Evolutionary conservation across 371 early-diverging fungal species (phyloP).

Genomic region (Mortierella sp.): DNA sequence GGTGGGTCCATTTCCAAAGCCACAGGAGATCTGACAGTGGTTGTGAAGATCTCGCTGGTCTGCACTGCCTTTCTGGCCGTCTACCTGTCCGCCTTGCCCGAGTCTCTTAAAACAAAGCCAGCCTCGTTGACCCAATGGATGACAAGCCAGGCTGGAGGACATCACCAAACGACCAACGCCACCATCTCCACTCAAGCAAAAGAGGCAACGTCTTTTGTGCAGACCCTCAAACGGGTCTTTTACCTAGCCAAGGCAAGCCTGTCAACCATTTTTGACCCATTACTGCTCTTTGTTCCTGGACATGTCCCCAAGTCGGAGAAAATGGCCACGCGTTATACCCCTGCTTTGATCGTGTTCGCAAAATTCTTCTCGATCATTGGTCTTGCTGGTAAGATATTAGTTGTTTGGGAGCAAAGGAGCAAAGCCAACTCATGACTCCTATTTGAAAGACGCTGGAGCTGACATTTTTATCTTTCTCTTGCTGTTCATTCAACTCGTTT

Average conservation of each 20-base stretch:
- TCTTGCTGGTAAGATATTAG: conserved; percentile 2
- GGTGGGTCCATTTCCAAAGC: conserved; percentile 17
- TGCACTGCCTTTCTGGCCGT: neutral
- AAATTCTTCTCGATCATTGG: neutral
- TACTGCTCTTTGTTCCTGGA: conserved; percentile 27
- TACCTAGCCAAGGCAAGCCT: neutral
- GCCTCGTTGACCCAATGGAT: neutral
- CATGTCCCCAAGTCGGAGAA: neutral
- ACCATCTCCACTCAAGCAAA: neutral
- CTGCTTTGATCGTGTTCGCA: neutral
- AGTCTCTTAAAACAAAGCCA: conserved; percentile 13
- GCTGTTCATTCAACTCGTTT: neutral
- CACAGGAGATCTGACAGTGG: conserved; percentile 6
- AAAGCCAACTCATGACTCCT: neutral
- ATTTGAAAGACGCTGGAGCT: neutral
- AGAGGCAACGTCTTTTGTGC: neutral
- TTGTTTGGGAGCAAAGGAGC: neutral
- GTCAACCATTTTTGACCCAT: conserved; percentile 4
- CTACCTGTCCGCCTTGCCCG: conserved; percentile 19
- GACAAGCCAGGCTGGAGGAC: neutral
- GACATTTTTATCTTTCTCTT: neutral
- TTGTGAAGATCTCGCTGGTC: conserved; percentile 8
- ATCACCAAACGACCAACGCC: neutral
- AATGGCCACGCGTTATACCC: neutral
- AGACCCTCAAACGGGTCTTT: neutral